Evolutionary conservation across 352 stramenopile species (phyloP), one percentile per base, ranked within the genome.

Genomic region (Phytophthora lateralis): DNA sequence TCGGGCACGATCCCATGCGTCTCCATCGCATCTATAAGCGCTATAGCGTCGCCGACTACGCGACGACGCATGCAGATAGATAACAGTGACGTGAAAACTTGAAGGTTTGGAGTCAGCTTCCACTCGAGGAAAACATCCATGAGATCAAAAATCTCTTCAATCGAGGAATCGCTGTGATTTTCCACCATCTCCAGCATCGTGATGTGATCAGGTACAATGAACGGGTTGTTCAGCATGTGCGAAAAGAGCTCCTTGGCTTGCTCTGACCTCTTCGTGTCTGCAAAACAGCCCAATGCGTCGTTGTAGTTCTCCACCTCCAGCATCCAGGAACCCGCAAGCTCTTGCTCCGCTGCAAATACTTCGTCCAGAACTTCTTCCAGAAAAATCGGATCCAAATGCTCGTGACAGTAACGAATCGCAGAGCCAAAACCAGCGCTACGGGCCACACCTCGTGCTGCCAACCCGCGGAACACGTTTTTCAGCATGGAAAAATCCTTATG

Each of bases 171-270:
- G 18, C 75, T 69, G 46, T 93, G 76, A 37, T 79, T 90, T 50
- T 91, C 78, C 17, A 91, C 84, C 68, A 91, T 82, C 54, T 88
- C 75, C 21, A 90, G 58, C 82, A 93, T 93, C 51, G 84, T 93
- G 44, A 90, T 81, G 55, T 85, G 73, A 51, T 91, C 75, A 0
- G 82, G 84, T 20, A 55, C 37, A 9, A 93, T 54, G 42, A 70
- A 76, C 26, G 80, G 76, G 39, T 87, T 85, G 49, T 63, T 60
- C n/a, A 84, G 27, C 65, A 93, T 73, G n/a, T 71, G 73, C 12
- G 70, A 66, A 48, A 93, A 93, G 8, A 91, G 66, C 17, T 89
- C 76, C 37, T 81, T 78, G 17, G 78, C 84, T 54, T 70, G 60
- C 1, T 89, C 80, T 18, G 71, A 76, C 41, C 42, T 58, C 47